Base-by-base conservation (phyloP, 2,329 filamentous ascomycete species). In the Diplodia mutila region DNA sequence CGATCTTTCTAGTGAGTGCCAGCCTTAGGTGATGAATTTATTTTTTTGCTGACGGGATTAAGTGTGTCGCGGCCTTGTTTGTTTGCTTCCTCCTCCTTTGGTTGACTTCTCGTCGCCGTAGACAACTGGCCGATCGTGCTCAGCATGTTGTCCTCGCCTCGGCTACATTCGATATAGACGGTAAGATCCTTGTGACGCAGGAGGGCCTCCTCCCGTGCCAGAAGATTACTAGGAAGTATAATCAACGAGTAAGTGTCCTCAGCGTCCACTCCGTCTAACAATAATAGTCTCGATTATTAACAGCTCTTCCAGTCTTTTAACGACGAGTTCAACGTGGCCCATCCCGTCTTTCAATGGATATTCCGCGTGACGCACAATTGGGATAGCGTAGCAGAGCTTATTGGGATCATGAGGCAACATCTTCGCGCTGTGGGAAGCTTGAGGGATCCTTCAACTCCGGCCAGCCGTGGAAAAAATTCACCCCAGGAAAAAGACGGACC, bases 271-370 rank as follows among this genome's bases (percentile, higher is more conserved):
- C 29, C 14, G 2, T 25, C 53, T 14, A 6, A 18, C 2, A 21
- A 9, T 9, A 1, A 21, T 12, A 23, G 14, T 12, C 25, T 59
- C 18, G 16, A 49, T 53, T 52, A 4, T 18, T 25, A 23, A 48
- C 18, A 32, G 18, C n/a, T 14, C 21, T 16, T 39, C 76, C 70
- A 79, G 75, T 88, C 87, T 32, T 87, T 90, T 65, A 87, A 89
- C 69, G 92, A 96, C 69, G 87, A 89, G 16, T 94, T 97, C 73
- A 89, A 88, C 67, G 88, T 89, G 27, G 86, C 87, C 0, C 92
- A 97, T 75, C 87, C 91, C 0, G 87, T 94, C 1, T 97, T 95
- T 78, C 88, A 93, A 61, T 97, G 93, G 93, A 90, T 95, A 73
- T 96, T 91, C 75, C 87, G 91, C 67, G 91, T 92, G 2, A 92